phyloP scores from a whole-genome alignment of 2,329 filamentous ascomycete genomes.

The Sphaceloma murrayae region DNA sequence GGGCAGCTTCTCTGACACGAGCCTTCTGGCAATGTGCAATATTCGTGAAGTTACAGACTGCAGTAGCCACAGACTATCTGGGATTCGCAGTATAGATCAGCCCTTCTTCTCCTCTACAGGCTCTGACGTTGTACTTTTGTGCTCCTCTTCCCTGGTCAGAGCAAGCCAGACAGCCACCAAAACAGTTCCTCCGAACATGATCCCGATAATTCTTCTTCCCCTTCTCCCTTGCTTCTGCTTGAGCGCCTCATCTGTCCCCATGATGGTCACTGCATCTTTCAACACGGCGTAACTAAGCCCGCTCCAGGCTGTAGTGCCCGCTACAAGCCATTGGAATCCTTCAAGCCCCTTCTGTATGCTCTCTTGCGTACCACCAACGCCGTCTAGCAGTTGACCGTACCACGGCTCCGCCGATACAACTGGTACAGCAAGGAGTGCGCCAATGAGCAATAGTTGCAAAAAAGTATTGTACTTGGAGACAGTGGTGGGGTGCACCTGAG shows the following conservation, averaged over 20 bases:
- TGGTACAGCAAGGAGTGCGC: conserved; percentile 70
- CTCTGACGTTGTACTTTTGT: background rate
- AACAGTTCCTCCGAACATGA: conserved; percentile 38
- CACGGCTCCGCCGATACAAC: conserved; percentile 41
- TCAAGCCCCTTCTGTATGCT: conserved; percentile 28
- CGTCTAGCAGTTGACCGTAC: background rate
- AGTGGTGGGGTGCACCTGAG: conserved; percentile 71
- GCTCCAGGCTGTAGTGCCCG: conserved; percentile 84
- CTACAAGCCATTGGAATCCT: conserved; percentile 64
- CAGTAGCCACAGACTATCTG: too few species aligned
- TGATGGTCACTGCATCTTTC: conserved; percentile 84
- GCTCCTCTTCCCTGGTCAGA: background rate
- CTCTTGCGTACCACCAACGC: conserved; percentile 16
- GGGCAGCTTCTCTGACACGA: too few species aligned
- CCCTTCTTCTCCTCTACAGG: too few species aligned
- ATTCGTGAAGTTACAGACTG: too few species aligned
- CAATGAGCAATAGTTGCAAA: conserved; percentile 77
- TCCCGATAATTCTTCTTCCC: conserved; percentile 40
- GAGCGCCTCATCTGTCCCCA: conserved; percentile 43
- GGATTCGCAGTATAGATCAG: too few species aligned
- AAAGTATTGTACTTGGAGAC: conserved; percentile 91
- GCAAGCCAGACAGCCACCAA: conserved; percentile 30
- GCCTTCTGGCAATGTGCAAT: too few species aligned
- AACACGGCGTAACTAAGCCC: conserved; percentile 84
- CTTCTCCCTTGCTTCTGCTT: conserved; percentile 41